Evolutionary conservation across 352 stramenopile genomes (phyloP).

Genomic region (Phytophthora foliorum): DNA sequence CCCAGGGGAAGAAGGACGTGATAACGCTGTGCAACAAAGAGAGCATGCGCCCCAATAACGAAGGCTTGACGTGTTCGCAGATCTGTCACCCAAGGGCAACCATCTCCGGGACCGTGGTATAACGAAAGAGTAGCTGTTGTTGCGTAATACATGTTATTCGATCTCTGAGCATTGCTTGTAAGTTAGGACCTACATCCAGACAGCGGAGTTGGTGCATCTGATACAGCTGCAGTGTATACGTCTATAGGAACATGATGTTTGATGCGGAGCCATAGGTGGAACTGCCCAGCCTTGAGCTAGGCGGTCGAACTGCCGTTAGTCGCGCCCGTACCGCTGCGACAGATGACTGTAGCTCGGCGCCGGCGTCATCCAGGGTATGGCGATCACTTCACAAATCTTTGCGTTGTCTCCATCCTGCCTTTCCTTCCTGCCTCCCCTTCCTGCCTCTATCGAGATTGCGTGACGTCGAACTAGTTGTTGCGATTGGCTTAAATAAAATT

Average conservation of each 20-base stretch:
- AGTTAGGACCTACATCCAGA: no score
- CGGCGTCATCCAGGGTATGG: no score
- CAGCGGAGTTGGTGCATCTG: no score
- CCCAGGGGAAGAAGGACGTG: neutral
- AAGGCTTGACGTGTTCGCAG: slow-evolving; percentile 18
- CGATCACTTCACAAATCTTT: no score
- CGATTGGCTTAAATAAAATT: slow-evolving; percentile 1
- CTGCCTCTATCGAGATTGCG: slow-evolving; percentile 4
- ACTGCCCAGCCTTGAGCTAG: no score
- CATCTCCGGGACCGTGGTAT: slow-evolving; percentile 1
- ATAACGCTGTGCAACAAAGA: slow-evolving; percentile 16
- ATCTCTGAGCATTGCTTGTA: neutral
- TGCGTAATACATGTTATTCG: neutral
- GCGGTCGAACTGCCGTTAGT: no score
- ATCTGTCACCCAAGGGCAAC: slow-evolving; percentile 5
- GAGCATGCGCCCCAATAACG: neutral
- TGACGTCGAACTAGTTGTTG: neutral
- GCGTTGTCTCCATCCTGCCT: no score
- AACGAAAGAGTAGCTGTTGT: neutral
- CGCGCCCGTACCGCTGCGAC: no score
- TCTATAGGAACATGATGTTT: no score
- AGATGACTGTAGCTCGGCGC: no score
- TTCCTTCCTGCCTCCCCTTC: neutral
- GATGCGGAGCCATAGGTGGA: no score
- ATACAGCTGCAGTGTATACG: no score